Evolutionary conservation across 2,329 filamentous ascomycete species (phyloP).

Genomic region (Alternaria brassicicola): DNA sequence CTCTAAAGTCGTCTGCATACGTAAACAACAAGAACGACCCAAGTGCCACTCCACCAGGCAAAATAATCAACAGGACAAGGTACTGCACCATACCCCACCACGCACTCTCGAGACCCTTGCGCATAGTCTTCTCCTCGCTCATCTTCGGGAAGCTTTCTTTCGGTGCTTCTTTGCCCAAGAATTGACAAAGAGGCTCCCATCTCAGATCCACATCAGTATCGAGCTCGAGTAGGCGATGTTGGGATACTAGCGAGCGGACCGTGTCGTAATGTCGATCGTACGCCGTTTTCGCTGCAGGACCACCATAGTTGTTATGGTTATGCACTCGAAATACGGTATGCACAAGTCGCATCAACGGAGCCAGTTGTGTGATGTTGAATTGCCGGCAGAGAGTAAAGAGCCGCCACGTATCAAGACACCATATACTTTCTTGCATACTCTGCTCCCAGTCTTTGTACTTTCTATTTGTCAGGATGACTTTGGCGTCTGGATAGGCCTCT

Average conservation of each 20-base stretch:
- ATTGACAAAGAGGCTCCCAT: conserved; percentile 40
- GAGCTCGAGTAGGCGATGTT: conserved; percentile 34
- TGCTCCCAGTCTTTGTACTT: conserved; percentile 35
- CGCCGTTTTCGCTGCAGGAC: conserved; percentile 24
- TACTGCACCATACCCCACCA: conserved; percentile 34
- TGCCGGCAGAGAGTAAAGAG: conserved; percentile 27
- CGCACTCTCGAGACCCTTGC: conserved; percentile 20
- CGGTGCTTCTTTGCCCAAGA: conserved; percentile 31
- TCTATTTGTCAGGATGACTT: conserved; percentile 43
- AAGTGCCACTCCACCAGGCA: conserved; percentile 19
- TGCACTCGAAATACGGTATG: conserved; percentile 31
- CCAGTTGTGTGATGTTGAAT: conserved; percentile 30
- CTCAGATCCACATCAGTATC: conserved; percentile 21
- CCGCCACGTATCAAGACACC: conserved; percentile 32
- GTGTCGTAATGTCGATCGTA: conserved; percentile 35
- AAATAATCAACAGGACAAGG: conserved; percentile 21
- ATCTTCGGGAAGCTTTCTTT: conserved; percentile 27
- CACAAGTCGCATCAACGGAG: conserved; percentile 30
- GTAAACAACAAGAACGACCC: conserved; percentile 10
- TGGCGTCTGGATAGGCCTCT: conserved; percentile 42
- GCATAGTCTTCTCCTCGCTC: conserved; percentile 31
- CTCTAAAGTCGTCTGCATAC: conserved; percentile 16
- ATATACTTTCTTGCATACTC: conserved; percentile 35
- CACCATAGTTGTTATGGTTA: conserved; percentile 33
- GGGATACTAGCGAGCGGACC: conserved; percentile 30